Conservation (phyloP, 192 early-diverging fungal genomes). For the Rhizophagus clarus region DNA sequence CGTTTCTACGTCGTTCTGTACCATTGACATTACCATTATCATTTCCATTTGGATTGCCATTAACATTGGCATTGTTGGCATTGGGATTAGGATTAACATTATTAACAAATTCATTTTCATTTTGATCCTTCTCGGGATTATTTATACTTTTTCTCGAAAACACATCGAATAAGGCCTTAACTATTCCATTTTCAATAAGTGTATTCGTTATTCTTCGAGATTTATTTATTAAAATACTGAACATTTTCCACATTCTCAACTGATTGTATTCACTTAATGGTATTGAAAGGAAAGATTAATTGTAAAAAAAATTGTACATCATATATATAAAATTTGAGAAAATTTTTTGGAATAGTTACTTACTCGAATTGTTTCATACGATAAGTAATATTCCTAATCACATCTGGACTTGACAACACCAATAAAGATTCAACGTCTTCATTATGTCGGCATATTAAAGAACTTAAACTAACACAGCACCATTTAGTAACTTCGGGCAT, state of each 20-base stretch:
- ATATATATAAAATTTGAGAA: background rate
- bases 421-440: background rate
- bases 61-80: background rate
- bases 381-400: background rate
- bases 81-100: background rate
- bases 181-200: background rate
- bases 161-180: background rate
- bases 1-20: background rate
- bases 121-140: background rate
- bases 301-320: background rate
- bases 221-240: background rate
- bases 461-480: background rate
- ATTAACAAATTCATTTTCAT: background rate
- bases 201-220: background rate
- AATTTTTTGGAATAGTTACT: background rate
- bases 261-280: background rate
- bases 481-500: background rate
- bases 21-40: background rate
- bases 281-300: background rate
- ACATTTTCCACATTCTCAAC: constrained; percentile 4
- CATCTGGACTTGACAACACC: background rate
- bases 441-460: background rate
- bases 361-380: background rate
- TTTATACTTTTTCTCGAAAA: background rate
- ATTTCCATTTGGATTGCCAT: background rate